Percentiles rank a stretch among this genome's conserved stretches.
phyloP scores from a whole-genome alignment of 768 basidiomycete genomes.

The Lactarius vividus region DNA sequence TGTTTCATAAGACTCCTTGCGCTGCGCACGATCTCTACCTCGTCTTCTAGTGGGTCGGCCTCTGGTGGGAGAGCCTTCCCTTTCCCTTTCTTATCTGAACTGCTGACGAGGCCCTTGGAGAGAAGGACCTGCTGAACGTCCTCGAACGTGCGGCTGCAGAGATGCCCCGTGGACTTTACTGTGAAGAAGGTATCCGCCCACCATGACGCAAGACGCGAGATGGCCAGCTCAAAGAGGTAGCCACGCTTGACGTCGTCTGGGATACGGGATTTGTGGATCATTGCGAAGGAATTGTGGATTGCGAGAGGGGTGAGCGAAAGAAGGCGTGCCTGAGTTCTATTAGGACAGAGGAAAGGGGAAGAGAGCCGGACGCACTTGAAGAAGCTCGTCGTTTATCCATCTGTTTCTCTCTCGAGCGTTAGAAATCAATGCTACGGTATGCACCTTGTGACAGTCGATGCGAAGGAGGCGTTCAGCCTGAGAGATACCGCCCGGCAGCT shows the following conservation, averaged over 20 bases:
- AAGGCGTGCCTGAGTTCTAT: constrained; percentile 68
- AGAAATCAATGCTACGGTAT: constrained; percentile 76
- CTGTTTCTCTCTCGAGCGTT: constrained; percentile 74
- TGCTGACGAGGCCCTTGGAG: constrained; percentile 11
- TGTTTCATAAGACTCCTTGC: constrained; percentile 93
- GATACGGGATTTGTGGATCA: constrained; percentile 75
- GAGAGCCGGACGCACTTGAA: constrained; percentile 60
- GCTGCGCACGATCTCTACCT: constrained; percentile 65
- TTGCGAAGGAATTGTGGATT: constrained; percentile 75
- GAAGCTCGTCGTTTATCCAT: constrained; percentile 77
- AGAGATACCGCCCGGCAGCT: constrained; percentile 38
- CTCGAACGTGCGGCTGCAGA: constrained; percentile 75
- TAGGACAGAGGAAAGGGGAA: constrained; percentile 16
- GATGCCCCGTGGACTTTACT: constrained; percentile 58
- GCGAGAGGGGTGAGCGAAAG: constrained; percentile 81
- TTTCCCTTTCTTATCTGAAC: constrained; percentile 28
- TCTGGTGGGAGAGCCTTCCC: constrained; percentile 1
- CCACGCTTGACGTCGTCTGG: constrained; percentile 82
- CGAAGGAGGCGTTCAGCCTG: constrained; percentile 70
- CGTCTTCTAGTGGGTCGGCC: constrained; percentile 36
- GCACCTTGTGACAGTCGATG: constrained; percentile 84
- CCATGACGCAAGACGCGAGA: constrained; percentile 75
- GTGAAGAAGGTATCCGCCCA: constrained; percentile 77
- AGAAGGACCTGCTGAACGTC: constrained; percentile 49
- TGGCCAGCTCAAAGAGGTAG: constrained; percentile 81